A percentile compares a stretch with the other conserved stretches of the same genome.
Conservation (phyloP, 192 early-diverging fungal genomes). For the Umbelopsis ramanniana region DNA sequence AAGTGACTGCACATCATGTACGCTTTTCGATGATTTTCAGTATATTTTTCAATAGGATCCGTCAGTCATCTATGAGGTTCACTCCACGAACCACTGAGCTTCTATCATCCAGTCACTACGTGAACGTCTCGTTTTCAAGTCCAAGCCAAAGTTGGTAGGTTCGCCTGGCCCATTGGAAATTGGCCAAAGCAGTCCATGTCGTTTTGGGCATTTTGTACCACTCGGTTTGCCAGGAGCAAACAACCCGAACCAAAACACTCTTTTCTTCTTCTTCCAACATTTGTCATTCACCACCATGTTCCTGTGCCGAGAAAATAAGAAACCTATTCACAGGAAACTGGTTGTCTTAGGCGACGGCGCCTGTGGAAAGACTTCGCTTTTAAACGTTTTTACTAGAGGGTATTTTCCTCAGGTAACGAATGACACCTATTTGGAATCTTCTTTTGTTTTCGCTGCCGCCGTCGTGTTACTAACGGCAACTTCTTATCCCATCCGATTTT, state of each 20-base stretch:
- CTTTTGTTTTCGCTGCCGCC: not conserved
- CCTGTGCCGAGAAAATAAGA: constrained; percentile 26
- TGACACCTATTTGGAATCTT: too few relatives aligned
- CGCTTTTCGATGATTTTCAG: too few relatives aligned
- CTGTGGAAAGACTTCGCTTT: constrained; percentile 45
- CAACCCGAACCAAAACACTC: not conserved
- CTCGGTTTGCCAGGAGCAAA: constrained; percentile 11
- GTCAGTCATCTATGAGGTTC: too few relatives aligned
- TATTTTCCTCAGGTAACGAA: constrained; percentile 43
- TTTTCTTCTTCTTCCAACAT: constrained; percentile 20
- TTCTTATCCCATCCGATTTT: not conserved
- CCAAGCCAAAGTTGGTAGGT: not conserved
- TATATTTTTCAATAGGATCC: too few relatives aligned
- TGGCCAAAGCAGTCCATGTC: constrained; percentile 1
- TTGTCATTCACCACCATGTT: constrained; percentile 12
- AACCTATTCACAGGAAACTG: constrained; percentile 31
- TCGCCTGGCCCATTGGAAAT: not conserved
- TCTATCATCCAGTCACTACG: too few relatives aligned
- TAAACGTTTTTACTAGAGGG: constrained; percentile 46
- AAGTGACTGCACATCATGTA: too few relatives aligned
- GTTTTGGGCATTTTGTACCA: constrained; percentile 9
- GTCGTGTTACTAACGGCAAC: too few relatives aligned
- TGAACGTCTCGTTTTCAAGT: not conserved
- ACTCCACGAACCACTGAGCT: too few relatives aligned
- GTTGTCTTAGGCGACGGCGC: constrained; percentile 41